phyloP scores from a whole-genome alignment of 768 basidiomycete species.

The Suillus decipiens region DNA sequence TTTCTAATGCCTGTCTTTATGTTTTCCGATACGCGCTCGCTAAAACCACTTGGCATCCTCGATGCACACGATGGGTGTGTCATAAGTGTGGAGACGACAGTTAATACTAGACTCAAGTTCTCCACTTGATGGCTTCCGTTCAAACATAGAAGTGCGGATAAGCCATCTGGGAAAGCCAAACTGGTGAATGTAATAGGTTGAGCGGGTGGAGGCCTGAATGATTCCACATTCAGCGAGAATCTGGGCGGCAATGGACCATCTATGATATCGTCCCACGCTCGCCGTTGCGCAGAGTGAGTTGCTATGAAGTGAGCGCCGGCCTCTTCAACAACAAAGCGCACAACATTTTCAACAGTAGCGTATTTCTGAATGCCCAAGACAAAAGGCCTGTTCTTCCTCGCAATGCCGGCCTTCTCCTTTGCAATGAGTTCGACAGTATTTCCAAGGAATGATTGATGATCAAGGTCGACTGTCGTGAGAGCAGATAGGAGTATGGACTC shows the following conservation, averaged over 20 bases:
- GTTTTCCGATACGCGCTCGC: slow-evolving; percentile 41
- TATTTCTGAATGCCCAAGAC: slow-evolving; percentile 67
- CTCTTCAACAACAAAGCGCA: slow-evolving; percentile 42
- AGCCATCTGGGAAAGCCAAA: slow-evolving; percentile 42
- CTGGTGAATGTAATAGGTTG: slow-evolving; percentile 46
- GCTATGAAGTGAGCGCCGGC: slow-evolving; percentile 45
- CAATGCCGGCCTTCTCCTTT: slow-evolving; percentile 81
- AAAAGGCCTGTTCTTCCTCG: slow-evolving; percentile 59
- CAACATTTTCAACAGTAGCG: slow-evolving; percentile 46
- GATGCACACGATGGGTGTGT: slow-evolving; percentile 34
- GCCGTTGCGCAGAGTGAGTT: slow-evolving; percentile 35
- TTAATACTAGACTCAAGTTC: slow-evolving; percentile 74
- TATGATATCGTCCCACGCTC: slow-evolving; percentile 30
- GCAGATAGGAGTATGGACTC: slow-evolving; percentile 72
- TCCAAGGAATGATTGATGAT: slow-evolving; percentile 92
- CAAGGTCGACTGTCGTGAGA: slow-evolving; percentile 85
- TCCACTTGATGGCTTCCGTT: slow-evolving; percentile 83
- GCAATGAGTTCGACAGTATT: slow-evolving; percentile 73
- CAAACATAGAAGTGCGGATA: slow-evolving; percentile 61
- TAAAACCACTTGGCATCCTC: slow-evolving; percentile 5
- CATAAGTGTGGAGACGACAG: slow-evolving; percentile 60
- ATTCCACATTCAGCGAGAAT: slow-evolving; percentile 35
- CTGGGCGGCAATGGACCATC: slow-evolving; percentile 34
- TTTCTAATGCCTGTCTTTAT: slow-evolving; percentile 59
- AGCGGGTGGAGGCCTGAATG: slow-evolving; percentile 36